Conservation (phyloP, 75 land plant genomes). For the Ceratopteris richardii region DNA sequence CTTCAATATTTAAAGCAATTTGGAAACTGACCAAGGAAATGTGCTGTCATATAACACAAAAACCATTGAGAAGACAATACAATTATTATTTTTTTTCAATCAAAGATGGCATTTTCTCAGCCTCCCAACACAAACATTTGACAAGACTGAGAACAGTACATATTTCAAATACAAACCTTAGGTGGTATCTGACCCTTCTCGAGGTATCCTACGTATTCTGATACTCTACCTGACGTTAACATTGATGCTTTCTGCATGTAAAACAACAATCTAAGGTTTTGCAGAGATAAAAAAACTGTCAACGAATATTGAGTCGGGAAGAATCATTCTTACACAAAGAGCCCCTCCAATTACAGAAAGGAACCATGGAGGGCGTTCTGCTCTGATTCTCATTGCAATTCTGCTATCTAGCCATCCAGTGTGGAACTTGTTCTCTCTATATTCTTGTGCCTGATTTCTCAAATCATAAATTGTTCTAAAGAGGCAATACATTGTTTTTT, state of each 20-base stretch:
- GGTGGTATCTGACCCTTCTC: conserved; percentile 98
- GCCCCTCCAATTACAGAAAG: conserved; percentile 96
- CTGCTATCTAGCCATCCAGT: conserved; percentile 98
- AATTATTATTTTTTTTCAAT: no score
- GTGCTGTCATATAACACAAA: conserved; percentile 69
- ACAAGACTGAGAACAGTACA: neutral
- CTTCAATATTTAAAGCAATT: conserved; percentile 89
- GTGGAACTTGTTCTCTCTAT: conserved; percentile 93
- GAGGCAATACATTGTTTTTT: no score
- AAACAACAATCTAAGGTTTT: neutral
- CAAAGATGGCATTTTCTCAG: no score
- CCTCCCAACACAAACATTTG: no score
- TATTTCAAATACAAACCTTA: conserved; percentile 42
- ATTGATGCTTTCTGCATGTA: conserved; percentile 71
- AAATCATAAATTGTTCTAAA: no score
- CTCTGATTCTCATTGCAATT: conserved; percentile 97
- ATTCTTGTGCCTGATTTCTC: conserved; percentile 89
- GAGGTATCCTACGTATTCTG: conserved; percentile 93
- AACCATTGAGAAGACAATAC: no score
- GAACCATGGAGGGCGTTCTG: conserved; percentile 96
- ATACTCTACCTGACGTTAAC: conserved; percentile 84
- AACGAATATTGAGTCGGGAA: neutral
- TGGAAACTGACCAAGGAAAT: conserved; percentile 83
- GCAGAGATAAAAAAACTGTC: neutral
- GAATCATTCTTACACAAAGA: conserved; percentile 58